Evolutionary conservation across 2,329 filamentous ascomycete genomes (phyloP), one percentile per base, ranked within the genome.

Genomic region (Aspergillus intermedius): DNA sequence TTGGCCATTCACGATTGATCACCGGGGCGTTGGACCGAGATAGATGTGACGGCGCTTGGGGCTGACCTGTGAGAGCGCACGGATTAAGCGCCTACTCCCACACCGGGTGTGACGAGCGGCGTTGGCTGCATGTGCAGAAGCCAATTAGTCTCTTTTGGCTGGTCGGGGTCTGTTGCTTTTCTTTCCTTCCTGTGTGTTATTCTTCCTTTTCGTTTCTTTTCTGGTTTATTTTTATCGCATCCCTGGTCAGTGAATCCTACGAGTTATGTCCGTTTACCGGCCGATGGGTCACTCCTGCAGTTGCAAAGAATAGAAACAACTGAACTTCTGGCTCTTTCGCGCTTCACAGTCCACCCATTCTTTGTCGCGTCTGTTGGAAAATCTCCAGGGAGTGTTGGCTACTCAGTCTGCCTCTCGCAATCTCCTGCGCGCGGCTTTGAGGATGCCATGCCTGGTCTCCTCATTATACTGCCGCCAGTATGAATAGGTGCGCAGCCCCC

Each of bases 401-500:
- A 19, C 17, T 37, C 25, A 30, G 3, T 30, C 25, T 30, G 25
- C 25, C 25, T 30, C 42, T 46, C 52, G 46, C 55, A 50, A 51
- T 49, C 48, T 50, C 45, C 54, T 54, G 52, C 52, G 49, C 50
- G 49, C 53, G 48, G 51, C 44, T 52, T 44, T 46, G 49, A 52
- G 47, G 55, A 68, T 67, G 66, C 57, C 51, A 53, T 52, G 49
- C 46, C 50, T 54, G 53, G 59, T 52, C 50, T 51, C 51, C 51
- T 60, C 59, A 51, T 62, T 54, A 63, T 52, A 51, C 50, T 49
- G 57, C 54, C 51, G 57, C 54, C 59, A 65, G 53, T 63, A 69
- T 69, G 63, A 69, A 69, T 63, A 68, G 64, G 66, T 69, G 56
- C 52, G 61, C 54, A 46, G 45, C 44, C 55, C 54, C 52, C 49